phyloP scores from a whole-genome alignment of 148 eudicot species.

The Agrostemma githago region DNA sequence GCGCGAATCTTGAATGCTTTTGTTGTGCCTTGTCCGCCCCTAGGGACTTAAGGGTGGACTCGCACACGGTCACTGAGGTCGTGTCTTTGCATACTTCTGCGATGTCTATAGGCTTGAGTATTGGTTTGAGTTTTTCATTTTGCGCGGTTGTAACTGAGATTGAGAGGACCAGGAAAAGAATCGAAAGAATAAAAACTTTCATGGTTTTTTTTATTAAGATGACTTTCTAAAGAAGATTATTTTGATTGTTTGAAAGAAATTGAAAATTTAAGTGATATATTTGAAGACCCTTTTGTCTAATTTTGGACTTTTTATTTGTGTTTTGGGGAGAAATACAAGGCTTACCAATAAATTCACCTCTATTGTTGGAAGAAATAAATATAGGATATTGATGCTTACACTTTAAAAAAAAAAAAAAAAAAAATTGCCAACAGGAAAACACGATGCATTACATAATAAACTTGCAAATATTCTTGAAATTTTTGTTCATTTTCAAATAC shows the following conservation, averaged over 20 bases:
- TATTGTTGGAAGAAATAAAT: conserved; percentile 13
- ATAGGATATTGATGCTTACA: not conserved
- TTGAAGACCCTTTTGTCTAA: not conserved
- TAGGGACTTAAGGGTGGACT: conserved; percentile 11
- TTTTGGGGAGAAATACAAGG: conserved; percentile 16
- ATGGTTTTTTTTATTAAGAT: conserved; percentile 6
- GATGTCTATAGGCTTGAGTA: conserved; percentile 9
- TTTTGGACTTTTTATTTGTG: too few species aligned
- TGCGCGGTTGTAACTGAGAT: conserved; percentile 4
- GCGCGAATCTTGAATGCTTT: conserved; percentile 11
- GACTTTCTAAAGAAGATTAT: not conserved
- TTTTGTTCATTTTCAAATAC: not conserved
- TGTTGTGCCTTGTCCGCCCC: conserved; percentile 1
- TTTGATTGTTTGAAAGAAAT: not conserved
- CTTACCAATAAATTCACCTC: conserved; percentile 12
- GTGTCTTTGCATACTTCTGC: conserved; percentile 14
- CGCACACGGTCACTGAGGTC: conserved; percentile 2
- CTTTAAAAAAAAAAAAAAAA: too few species aligned
- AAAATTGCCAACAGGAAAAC: too few species aligned
- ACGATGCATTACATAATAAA: too few species aligned
- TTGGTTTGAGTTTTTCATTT: not conserved
- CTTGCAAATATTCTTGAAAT: too few species aligned
- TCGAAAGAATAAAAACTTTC: conserved; percentile 13
- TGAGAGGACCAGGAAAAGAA: conserved; percentile 15
- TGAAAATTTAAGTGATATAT: not conserved